A percentile compares a stretch with the other conserved stretches of the same genome.
Conservation (phyloP, 177 flowering plant genomes). For the Vitis hybrid region DNA sequence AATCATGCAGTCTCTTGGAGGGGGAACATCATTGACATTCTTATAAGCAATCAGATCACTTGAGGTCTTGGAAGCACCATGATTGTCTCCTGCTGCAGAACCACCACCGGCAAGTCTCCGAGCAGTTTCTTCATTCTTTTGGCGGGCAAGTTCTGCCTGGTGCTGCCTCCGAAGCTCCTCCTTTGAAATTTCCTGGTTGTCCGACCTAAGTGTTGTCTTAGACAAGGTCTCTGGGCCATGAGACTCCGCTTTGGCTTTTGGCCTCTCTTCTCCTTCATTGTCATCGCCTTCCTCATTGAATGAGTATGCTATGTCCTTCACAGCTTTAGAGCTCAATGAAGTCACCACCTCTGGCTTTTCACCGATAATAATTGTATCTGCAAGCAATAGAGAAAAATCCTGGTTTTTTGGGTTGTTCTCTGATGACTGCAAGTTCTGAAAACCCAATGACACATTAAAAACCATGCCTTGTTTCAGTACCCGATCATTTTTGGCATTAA, state of each 20-base stretch:
- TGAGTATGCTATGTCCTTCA: slow-evolving; percentile 77
- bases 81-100: slow-evolving; percentile 33
- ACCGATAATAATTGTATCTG: slow-evolving; percentile 67
- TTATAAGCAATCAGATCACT: slow-evolving; percentile 66
- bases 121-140: slow-evolving; percentile 83
- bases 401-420: slow-evolving; percentile 48
- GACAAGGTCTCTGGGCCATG: slow-evolving; percentile 29
- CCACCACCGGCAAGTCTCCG: slow-evolving; percentile 69
- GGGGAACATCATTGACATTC: slow-evolving; percentile 61
- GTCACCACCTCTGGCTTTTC: slow-evolving; percentile 50
- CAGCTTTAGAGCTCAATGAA: slow-evolving; percentile 47
- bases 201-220: slow-evolving; percentile 71
- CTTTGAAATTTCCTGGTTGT: slow-evolving; percentile 62
- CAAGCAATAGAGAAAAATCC: slow-evolving; percentile 59
- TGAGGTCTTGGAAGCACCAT: slow-evolving; percentile 29
- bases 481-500: slow-evolving; percentile 67
- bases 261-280: slow-evolving; percentile 49
- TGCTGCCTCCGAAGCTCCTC: slow-evolving; percentile 76
- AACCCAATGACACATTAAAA: slow-evolving; percentile 79
- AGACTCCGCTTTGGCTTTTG: slow-evolving; percentile 27
- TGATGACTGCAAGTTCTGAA: slow-evolving; percentile 58
- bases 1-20: slow-evolving; percentile 64
- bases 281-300: slow-evolving; percentile 57
- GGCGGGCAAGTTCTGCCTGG: slow-evolving; percentile 78
- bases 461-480: slow-evolving; percentile 66